phyloP scores from a whole-genome alignment of 176 grass and related monocot species.

The bread wheat (Triticum aestivum) region IWGSC_CS_RefSeq_v2.1 NC_057800.1:68637585-68638084 shows the following conservation, averaged over 20 bases:
- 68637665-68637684: neutral
- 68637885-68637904: constrained; percentile 39
- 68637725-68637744: constrained; percentile 54
- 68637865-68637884: constrained; percentile 60
- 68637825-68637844: constrained; percentile 16
- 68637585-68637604: constrained; percentile 46
- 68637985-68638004: neutral
- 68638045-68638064: constrained; percentile 7
- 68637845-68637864: constrained; percentile 39
- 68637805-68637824: neutral
- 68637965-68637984: constrained; percentile 2
- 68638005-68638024: neutral
- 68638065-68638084: constrained; percentile 75
- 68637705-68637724: constrained; percentile 29
- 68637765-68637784: constrained; percentile 45
- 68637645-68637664: constrained; percentile 2
- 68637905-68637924: constrained; percentile 57
- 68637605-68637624: neutral
- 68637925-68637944: constrained; percentile 77
- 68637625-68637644: neutral
- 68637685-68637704: constrained; percentile 38
- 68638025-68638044: neutral
- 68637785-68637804: constrained; percentile 10
- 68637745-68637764: constrained; percentile 33
- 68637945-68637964: constrained; percentile 94